These are phyloP conservation scores for Mortierella sp. DNA, from an alignment of 371 early-diverging fungal genomes.

Conservation along the genomic window DNA sequence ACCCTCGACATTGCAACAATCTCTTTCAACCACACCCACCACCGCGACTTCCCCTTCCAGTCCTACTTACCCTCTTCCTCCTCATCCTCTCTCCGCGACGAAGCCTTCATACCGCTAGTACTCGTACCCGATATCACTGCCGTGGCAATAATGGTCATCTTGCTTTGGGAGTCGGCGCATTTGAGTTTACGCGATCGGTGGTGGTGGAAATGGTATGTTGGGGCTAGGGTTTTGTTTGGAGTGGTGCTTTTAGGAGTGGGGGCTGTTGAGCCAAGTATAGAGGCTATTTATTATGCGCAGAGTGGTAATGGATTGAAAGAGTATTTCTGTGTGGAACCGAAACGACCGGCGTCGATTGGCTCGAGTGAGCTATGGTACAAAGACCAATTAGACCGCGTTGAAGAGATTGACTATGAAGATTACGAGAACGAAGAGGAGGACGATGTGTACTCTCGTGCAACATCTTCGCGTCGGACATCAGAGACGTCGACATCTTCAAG, in stretches of 20 bases:
- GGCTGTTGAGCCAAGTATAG: background rate
- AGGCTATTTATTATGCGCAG: background rate
- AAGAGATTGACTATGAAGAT: background rate
- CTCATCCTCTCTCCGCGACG: background rate
- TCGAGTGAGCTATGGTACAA: conserved; percentile 1
- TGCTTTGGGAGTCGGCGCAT: background rate
- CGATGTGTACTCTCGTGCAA: background rate
- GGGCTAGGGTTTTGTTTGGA: background rate
- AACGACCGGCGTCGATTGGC: background rate
- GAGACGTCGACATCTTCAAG: background rate
- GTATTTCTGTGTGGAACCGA: background rate
- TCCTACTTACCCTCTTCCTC: background rate
- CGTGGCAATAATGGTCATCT: conserved; percentile 11
- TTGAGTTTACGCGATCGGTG: conserved; percentile 12
- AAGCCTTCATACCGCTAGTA: background rate
- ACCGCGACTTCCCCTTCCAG: background rate
- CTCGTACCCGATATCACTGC: conserved; percentile 20
- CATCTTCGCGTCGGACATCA: background rate
- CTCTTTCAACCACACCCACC: background rate
- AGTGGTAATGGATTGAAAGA: background rate
- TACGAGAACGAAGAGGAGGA: background rate
- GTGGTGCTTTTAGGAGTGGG: background rate
- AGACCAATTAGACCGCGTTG: background rate
- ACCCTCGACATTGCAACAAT: conserved; percentile 18
- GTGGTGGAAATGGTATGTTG: conserved; percentile 1